These are phyloP conservation scores for Ustilago sp. DNA, from an alignment of 1,284 basidiomycete species.

Conservation along the genomic window DNA sequence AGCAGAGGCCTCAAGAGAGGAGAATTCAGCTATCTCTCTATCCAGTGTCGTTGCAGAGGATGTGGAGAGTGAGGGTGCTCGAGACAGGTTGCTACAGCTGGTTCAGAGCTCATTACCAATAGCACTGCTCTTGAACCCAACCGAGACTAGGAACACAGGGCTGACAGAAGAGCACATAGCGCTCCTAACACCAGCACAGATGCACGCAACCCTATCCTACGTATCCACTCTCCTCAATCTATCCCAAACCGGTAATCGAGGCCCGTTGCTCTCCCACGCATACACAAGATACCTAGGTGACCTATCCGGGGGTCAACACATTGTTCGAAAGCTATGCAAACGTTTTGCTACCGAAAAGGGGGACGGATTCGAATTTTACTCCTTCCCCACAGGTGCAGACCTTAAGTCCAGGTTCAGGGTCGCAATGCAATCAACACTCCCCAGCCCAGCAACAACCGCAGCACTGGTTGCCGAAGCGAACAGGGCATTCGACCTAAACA, in stretches of 20 bases:
- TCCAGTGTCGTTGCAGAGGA: not conserved
- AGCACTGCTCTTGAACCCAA: not conserved
- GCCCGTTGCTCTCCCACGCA: slow-evolving; percentile 36
- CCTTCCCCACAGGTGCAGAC: slow-evolving; percentile 73
- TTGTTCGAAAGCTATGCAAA: slow-evolving; percentile 75
- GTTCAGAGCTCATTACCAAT: not conserved
- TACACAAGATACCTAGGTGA: slow-evolving; percentile 81
- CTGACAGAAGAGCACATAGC: slow-evolving; percentile 34
- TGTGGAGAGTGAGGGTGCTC: not conserved
- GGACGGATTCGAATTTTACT: slow-evolving; percentile 78
- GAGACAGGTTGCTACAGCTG: not conserved
- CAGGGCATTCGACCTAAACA: slow-evolving; percentile 78
- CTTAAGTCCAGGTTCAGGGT: slow-evolving; percentile 82
- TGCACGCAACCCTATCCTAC: slow-evolving; percentile 35
- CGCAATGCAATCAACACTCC: slow-evolving; percentile 75
- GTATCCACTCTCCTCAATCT: slow-evolving; percentile 14
- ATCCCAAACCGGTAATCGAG: not conserved
- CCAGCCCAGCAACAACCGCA: slow-evolving; percentile 65
- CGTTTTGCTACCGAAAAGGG: slow-evolving; percentile 21
- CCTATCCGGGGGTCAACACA: slow-evolving; percentile 82
- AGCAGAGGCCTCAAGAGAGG: slow-evolving; percentile 17
- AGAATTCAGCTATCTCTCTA: not conserved
- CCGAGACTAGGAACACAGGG: no score
- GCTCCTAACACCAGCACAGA: slow-evolving; percentile 41
- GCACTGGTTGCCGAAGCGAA: slow-evolving; percentile 76